Evolutionary conservation across 192 early-diverging fungal species (phyloP).

Genomic region (Rhizoclosmatium globosum): DNA sequence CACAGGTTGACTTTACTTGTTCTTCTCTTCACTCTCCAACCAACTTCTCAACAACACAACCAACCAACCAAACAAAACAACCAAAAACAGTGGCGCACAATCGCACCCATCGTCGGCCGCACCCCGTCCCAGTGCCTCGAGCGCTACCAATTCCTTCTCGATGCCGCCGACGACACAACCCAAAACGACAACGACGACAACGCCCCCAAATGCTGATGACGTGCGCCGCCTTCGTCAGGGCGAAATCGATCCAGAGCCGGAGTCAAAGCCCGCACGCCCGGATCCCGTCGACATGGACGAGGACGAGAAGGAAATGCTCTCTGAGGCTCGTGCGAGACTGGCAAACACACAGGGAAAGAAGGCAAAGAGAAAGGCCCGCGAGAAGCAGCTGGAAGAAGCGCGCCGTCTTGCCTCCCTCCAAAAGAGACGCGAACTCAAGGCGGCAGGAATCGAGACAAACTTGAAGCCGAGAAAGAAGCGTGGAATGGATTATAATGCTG

Average conservation of each 20-base stretch:
- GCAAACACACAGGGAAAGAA: slow-evolving; percentile 99
- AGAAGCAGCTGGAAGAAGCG: slow-evolving; percentile 96
- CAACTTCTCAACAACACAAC: neutral
- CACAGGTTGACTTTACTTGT: slow-evolving; percentile 71
- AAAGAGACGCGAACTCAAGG: slow-evolving; percentile 95
- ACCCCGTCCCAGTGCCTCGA: slow-evolving; percentile 97
- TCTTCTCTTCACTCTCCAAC: neutral
- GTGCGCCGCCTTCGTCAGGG: slow-evolving; percentile 88
- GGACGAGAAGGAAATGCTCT: slow-evolving; percentile 98
- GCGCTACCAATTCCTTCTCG: slow-evolving; percentile 92
- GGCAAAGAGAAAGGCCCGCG: slow-evolving; percentile 98
- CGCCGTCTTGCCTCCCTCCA: slow-evolving; percentile 87
- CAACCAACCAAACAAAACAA: neutral
- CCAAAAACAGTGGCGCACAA: slow-evolving; percentile 83
- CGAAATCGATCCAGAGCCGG: slow-evolving; percentile 97
- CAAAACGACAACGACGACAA: slow-evolving; percentile 75
- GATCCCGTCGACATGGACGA: slow-evolving; percentile 99
- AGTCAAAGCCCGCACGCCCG: slow-evolving; percentile 94
- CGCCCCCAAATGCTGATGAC: slow-evolving; percentile 82
- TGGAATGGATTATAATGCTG: slow-evolving; percentile 94
- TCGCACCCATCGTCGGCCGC: slow-evolving; percentile 97
- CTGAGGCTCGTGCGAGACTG: slow-evolving; percentile 94
- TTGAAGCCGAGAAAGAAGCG: slow-evolving; percentile 68
- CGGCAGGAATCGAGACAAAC: slow-evolving; percentile 88
- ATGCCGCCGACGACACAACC: slow-evolving; percentile 84